phyloP scores from a whole-genome alignment of 1,139 yeast genomes.

The Yarrowia galli region DNA sequence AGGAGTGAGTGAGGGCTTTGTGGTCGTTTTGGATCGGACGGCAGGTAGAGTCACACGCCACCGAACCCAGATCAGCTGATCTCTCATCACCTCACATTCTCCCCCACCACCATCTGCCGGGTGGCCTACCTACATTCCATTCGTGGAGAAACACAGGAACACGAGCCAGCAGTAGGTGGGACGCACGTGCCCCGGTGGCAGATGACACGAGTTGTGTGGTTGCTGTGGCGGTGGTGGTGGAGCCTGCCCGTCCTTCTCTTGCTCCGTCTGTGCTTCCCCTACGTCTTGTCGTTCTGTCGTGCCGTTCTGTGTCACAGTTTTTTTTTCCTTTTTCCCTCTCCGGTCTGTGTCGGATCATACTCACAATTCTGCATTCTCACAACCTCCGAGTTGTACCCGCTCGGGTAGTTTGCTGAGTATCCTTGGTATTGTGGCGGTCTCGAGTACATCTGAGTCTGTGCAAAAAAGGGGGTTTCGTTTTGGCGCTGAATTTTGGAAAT shows the following conservation, averaged over 20 bases:
- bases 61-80: not conserved
- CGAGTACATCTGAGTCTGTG: constrained; percentile 36
- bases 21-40: no score
- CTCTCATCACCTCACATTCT: no score
- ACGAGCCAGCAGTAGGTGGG: constrained; percentile 8
- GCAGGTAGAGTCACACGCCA: no score
- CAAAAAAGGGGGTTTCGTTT: constrained; percentile 29
- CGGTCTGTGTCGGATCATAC: constrained; percentile 22
- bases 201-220: not conserved
- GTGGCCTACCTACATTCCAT: constrained; percentile 31
- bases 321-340: not conserved
- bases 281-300: not conserved
- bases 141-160: constrained; percentile 6
- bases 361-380: constrained; percentile 35
- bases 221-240: not conserved
- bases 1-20: no score
- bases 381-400: constrained; percentile 38
- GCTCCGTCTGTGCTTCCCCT: not conserved
- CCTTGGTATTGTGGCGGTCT: constrained; percentile 38
- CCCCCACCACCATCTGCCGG: not conserved
- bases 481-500: constrained; percentile 30
- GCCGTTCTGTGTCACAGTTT: not conserved
- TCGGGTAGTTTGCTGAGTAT: constrained; percentile 33
- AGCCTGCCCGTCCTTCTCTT: no score
- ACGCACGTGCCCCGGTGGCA: no score